Evolutionary conservation across 768 basidiomycete genomes (phyloP).

Genomic region (Filobasidium wieringae): DNA sequence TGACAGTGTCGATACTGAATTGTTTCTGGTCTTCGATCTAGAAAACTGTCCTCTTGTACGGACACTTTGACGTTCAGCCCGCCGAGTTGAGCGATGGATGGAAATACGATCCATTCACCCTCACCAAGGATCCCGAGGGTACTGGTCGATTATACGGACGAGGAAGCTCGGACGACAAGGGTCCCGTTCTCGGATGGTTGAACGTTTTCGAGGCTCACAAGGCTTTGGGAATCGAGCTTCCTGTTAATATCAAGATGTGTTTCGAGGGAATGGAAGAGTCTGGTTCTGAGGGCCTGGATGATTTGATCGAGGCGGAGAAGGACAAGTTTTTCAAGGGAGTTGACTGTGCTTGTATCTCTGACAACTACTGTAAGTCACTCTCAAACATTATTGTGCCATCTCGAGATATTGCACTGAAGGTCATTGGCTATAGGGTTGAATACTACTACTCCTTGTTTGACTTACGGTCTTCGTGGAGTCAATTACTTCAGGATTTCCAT

Average conservation of each 20-base stretch:
- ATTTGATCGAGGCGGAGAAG: conserved; percentile 65
- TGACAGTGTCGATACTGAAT: background rate
- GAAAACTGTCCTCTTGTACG: conserved; percentile 87
- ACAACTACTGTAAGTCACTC: conserved; percentile 18
- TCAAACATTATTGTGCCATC: background rate
- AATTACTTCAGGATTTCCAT: conserved; percentile 74
- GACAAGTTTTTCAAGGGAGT: conserved; percentile 71
- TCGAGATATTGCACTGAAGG: background rate
- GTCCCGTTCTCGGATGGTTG: conserved; percentile 76
- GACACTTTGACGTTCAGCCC: conserved; percentile 92
- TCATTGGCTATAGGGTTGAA: conserved; percentile 46
- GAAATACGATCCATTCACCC: conserved; percentile 71
- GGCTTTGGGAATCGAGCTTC: conserved; percentile 55
- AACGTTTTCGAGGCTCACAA: conserved; percentile 77
- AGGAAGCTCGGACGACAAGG: conserved; percentile 83
- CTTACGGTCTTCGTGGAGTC: conserved; percentile 79
- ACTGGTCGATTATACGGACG: conserved; percentile 63
- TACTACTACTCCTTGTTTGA: conserved; percentile 44
- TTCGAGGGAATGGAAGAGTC: conserved; percentile 97
- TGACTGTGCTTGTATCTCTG: conserved; percentile 76
- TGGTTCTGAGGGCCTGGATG: conserved; percentile 81
- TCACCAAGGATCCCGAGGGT: conserved; percentile 48
- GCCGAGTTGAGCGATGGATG: conserved; percentile 61
- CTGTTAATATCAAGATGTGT: conserved; percentile 74
- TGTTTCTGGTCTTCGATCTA: conserved; percentile 2